A percentile compares a stretch with the other conserved stretches of the same genome.
Conservation (phyloP, 1,284 basidiomycete species). For the Cystobasidiaceae sp. region DNA sequence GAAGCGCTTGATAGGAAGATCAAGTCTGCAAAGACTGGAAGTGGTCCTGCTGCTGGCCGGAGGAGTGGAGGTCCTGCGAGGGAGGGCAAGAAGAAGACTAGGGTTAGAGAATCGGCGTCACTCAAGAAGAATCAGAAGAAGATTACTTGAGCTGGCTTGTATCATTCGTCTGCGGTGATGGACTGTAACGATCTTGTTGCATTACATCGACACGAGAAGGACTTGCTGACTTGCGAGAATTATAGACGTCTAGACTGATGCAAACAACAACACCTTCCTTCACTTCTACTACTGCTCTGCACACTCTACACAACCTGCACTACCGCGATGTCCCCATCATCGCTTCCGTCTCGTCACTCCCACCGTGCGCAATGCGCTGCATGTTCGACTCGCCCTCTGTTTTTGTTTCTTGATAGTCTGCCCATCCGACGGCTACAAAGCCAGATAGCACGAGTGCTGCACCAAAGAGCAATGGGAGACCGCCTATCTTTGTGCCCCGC, state of each 20-base stretch:
- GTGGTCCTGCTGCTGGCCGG: constrained; percentile 30
- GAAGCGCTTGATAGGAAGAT: constrained; percentile 38
- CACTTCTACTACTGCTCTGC: too few species aligned
- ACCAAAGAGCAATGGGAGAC: constrained; percentile 8
- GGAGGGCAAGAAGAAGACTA: constrained; percentile 38
- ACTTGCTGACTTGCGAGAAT: too few species aligned
- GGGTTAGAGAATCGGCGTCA: constrained; percentile 5
- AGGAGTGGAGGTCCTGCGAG: constrained; percentile 32
- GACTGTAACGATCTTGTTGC: too few species aligned
- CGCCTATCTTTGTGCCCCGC: constrained; percentile 51
- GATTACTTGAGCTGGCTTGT: constrained; percentile 14
- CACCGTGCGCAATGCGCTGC: too few species aligned
- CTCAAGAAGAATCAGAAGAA: constrained; percentile 32
- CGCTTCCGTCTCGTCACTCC: too few species aligned
- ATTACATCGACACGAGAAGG: too few species aligned
- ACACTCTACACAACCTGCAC: too few species aligned
- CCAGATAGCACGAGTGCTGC: constrained; percentile 19
- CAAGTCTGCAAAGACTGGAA: constrained; percentile 34
- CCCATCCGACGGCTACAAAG: constrained; percentile 21
- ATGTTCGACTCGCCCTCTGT: background rate
- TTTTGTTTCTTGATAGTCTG: constrained; percentile 2
- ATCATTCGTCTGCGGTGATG: too few species aligned
- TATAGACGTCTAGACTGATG: too few species aligned
- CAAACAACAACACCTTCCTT: too few species aligned
- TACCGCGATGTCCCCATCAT: too few species aligned